Evolutionary conservation across 2,329 filamentous ascomycete species (phyloP), one percentile per base, ranked within the genome.

Genomic region (Leptoxyphium fumago): DNA sequence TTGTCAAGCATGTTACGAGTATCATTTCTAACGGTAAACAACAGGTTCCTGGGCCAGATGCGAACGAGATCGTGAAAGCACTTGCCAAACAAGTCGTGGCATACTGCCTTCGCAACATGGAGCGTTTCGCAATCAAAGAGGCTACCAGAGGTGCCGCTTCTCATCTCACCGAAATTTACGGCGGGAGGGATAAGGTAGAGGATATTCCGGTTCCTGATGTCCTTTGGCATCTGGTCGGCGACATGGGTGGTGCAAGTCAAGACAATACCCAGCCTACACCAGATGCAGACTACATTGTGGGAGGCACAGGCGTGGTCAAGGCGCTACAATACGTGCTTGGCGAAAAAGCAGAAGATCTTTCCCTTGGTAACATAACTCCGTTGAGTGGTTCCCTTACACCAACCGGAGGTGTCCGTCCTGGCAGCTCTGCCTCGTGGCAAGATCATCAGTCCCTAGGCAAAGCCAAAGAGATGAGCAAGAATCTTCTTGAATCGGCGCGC

Each of bases 221-320:
- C 2, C 71, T 96, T 21, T 78, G 84, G 48, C 86, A 94, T 59
- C 76, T 96, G 38, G 84, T 95, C 29, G 88, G 88, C 4, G 76
- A 84, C 52, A 74, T 69, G 59, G 61, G 76, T 59, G 61, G 73
- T 57, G 52, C 63, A 53, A 50, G 72, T 9, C 60, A 64, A 11
- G 78, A 81, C 39, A 75, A 80, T 17, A 71, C 77, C 38, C 77
- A 81, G 2, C 71, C 79, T 10, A 82, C 86, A 6, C 84, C 87
- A 0, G 86, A 94, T 51, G 83, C 94, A 46, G 86, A 95, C 61
- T 96, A 96, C 62, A 87, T 96, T 39, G 91, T 96, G 55, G 88
- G 89, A 15, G 89, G 89, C 13, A 94, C 87, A 1, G 91, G 89
- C 21, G 86, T 98, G 1, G 89, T 94, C 41, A 95, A 94, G 65